These are phyloP conservation scores for Rhynchospora breviuscula DNA, from an alignment of 176 grass and related monocot genomes.

Conservation along the genomic window DNA sequence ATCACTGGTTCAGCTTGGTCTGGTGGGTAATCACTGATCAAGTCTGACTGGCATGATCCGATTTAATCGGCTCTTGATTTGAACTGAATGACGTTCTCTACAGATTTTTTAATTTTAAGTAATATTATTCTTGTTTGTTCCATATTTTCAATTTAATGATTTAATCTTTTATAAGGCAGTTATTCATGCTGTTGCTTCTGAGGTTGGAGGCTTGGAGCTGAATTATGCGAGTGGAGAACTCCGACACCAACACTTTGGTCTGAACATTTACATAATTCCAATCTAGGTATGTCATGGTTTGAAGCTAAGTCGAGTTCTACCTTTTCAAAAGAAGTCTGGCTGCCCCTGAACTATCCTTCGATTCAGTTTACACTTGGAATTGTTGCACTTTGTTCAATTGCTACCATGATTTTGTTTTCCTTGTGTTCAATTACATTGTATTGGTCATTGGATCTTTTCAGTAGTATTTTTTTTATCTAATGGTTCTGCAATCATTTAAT, in stretches of 20 bases:
- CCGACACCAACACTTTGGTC: slow-evolving; percentile 87
- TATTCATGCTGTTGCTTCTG: slow-evolving; percentile 53
- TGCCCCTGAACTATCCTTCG: no score
- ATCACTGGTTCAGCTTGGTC: background rate
- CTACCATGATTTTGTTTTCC: no score
- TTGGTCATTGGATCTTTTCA: background rate
- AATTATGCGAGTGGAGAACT: slow-evolving; percentile 83
- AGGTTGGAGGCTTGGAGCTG: slow-evolving; percentile 32
- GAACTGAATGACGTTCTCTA: background rate
- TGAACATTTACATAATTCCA: slow-evolving; percentile 73
- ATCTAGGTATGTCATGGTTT: slow-evolving; percentile 50
- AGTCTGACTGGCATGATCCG: background rate
- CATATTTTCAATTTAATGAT: slow-evolving; percentile 16
- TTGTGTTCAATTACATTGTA: background rate
- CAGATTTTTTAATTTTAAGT: background rate
- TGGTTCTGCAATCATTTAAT: background rate
- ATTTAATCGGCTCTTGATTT: background rate
- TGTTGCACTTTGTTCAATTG: background rate
- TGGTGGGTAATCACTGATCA: background rate
- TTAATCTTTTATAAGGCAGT: slow-evolving; percentile 42
- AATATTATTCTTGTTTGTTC: slow-evolving; percentile 9
- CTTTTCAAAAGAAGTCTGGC: background rate
- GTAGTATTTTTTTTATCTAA: background rate
- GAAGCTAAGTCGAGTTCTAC: background rate
- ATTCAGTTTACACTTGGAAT: no score